Evolutionary conservation across 805 yeast genomes (phyloP).

Genomic region (Kuraishia capsulata): DNA sequence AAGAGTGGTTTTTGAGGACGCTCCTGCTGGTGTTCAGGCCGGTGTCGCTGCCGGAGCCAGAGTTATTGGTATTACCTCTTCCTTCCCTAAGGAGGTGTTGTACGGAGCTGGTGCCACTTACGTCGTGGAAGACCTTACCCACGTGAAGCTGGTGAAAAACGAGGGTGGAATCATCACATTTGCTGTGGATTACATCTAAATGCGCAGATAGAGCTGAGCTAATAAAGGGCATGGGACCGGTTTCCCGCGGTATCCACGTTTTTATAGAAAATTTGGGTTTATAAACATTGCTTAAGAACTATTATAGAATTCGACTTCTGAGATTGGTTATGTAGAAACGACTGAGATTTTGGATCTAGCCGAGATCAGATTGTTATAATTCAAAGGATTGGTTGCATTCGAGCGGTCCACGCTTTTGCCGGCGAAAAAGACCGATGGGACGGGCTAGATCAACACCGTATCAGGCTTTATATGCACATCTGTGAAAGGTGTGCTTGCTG

Average conservation of each 20-base stretch:
- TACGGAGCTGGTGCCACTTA: constrained; percentile 73
- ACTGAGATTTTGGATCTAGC: too few relatives aligned
- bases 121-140: constrained; percentile 65
- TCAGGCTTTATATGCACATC: too few relatives aligned
- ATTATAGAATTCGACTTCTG: too few relatives aligned
- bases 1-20: constrained; percentile 76
- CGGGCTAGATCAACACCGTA: too few relatives aligned
- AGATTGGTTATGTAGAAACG: too few relatives aligned
- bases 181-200: constrained; percentile 2
- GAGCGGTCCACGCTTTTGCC: too few relatives aligned
- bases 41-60: constrained; percentile 79
- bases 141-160: constrained; percentile 36
- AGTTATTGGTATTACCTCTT: constrained; percentile 76
- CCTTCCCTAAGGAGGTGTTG: constrained; percentile 62
- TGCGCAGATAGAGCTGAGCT: neutral
- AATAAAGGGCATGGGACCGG: neutral
- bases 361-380: too few relatives aligned
- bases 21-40: constrained; percentile 80
- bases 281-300: neutral
- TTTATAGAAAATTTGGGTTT: too few relatives aligned
- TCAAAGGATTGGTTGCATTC: too few relatives aligned
- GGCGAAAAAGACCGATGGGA: too few relatives aligned
- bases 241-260: neutral
- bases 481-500: too few relatives aligned
- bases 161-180: constrained; percentile 2